Evolutionary conservation across 2,329 filamentous ascomycete species (phyloP), one percentile per base, ranked within the genome.

Genomic region (Cladosporium sp.): DNA sequence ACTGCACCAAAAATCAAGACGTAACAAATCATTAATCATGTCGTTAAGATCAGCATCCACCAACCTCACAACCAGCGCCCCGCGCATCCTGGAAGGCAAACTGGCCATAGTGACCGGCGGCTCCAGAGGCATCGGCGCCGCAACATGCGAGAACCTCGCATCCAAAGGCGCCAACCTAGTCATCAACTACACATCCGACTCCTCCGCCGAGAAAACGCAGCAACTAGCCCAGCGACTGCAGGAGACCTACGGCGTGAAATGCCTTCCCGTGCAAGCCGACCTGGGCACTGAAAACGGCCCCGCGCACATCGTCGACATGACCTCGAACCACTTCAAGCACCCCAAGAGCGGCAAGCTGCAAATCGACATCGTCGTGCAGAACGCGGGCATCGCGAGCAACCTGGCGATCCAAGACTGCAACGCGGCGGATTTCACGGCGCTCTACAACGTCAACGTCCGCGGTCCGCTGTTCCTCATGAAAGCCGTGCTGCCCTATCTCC

Each of bases 351-450:
- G 70, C 53, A 73, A 74, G 50, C 80, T 89, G 65, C 81, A 85
- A 61, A 78, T 95, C 62, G 88, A 95, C 70, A 88, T 95, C 54
- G 74, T 95, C 47, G 74, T 95, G 74, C 95, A 95, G 78, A 95
- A 95, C 68, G 89, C 90, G 24, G 90, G 88, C 20, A 73, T 80
- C 2, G 70, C 75, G 9, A 68, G 80, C 34, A 92, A 93, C 70
- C 80, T 84, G 59, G 66, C 73, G 20, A 71, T 87, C 19, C 77
- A 80, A 44, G 79, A 86, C 22, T 80, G 89, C 55, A 79, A 78
- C 3, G 64, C 76, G 5, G 75, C 76, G 11, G 80, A 90, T 61
- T 95, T 91, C 71, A 77, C 83, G 38, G 73, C 78, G 59, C 83
- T 86, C 51, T 95, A 89, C 73, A 79, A 80, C 50, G 79, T 93